Evolutionary conservation across 2,329 filamentous ascomycete genomes (phyloP), one percentile per base, ranked within the genome.

Genomic region (Paraconiothyrium brasiliense): DNA sequence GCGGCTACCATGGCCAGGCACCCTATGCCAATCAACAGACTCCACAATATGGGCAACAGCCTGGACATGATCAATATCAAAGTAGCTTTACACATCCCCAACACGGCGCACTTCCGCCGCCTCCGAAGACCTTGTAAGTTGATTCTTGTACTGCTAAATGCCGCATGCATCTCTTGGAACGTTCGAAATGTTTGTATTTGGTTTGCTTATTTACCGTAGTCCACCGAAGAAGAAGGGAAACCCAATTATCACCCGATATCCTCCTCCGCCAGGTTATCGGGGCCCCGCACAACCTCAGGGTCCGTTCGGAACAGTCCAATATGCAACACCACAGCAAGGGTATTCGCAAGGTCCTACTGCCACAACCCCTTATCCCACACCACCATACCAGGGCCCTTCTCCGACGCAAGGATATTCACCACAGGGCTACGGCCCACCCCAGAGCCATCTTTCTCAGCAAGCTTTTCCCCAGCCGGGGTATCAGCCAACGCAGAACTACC

Each of bases 181-280:
- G 14, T 34, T 8, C 8, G 14, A 8, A 14, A 14, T 24, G n/a
- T 37, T 24, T 51, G 27, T 8, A 5, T 37, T 41, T 35, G 27
- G 46, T 60, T 22, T 67, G 57, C 71, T 75, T 50, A 75, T 34
- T 39, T 47, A 41, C 16, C n/a, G 43, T 50, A 78, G 76, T 37
- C 70, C 71, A 14, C 71, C 71, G 2, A 84, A 84, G 69, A 81
- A 79, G 59, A 84, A 82, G 63, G 77, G 80, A 22, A 82, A 83
- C 62, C 80, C 81, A 7, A 76, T 84, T 66, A 83, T 84, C 62
- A 84, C 82, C 8, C 76, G 80, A 35, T 84, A 84, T 71, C 80
- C 82, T 52, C 82, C 82, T 46, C 83, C 82, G 34, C 81, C 81
- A n/a, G 81, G 81, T 14, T 84, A 83, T 63, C 76, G 71, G 54